These are phyloP conservation scores for Cercospora sp. DNA, from an alignment of 2,329 filamentous ascomycete species.

Conservation along the genomic window DNA sequence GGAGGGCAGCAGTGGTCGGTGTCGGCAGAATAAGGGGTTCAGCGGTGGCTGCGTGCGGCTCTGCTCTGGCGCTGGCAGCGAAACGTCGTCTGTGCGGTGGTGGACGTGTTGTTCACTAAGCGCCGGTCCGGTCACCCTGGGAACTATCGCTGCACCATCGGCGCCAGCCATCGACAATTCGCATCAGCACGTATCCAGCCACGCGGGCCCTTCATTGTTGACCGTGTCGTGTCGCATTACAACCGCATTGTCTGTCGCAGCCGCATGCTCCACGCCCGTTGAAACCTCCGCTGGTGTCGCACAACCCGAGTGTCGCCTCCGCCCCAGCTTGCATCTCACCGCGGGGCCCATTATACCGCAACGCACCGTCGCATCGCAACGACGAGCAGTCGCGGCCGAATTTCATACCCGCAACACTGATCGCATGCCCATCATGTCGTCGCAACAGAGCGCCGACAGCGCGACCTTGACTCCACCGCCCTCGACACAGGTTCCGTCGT, in stretches of 20 bases:
- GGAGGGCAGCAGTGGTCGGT: background rate
- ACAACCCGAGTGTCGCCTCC: background rate
- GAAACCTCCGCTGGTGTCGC: background rate
- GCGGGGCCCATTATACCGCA: background rate
- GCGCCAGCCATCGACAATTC: background rate
- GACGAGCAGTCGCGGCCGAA: background rate
- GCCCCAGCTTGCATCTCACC: background rate
- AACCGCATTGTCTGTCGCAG: background rate
- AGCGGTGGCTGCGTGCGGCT: background rate
- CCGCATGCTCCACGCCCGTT: background rate
- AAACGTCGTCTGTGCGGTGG: background rate
- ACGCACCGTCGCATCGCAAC: background rate
- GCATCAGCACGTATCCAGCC: background rate
- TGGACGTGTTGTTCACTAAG: background rate
- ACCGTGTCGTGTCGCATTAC: background rate
- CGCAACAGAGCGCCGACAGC: conserved; percentile 11
- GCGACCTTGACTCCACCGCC: conserved; percentile 60
- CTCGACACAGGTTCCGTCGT: conserved; percentile 56
- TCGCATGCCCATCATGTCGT: background rate
- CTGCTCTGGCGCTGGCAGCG: background rate
- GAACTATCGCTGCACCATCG: background rate
- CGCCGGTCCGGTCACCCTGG: background rate
- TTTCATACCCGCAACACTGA: background rate
- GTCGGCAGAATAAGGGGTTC: background rate
- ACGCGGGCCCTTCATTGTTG: background rate